Base-by-base conservation (phyloP, 1,284 basidiomycete species). In the Leccinum insigne region DNA sequence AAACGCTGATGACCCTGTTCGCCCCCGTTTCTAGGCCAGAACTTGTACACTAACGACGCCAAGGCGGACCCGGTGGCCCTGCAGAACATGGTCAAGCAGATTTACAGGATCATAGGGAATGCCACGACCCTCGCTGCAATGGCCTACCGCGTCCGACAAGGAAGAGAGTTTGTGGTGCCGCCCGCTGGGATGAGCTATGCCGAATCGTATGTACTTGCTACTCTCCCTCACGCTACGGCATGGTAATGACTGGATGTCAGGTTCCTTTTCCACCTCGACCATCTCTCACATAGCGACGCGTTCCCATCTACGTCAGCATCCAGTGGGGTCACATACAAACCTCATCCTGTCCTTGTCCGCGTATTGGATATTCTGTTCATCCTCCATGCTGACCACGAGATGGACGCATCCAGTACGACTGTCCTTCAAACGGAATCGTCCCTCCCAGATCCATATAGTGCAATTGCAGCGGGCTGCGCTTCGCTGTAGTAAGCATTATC, bases 111-210 rank as follows among this genome's bases (percentile, higher is more conserved):
- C 4, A 90, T 95, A 64, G 94, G 94, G 23, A 96, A 96, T 75
- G 90, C 92, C 11, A 93, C 92, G 2, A 94, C 93, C 0, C 81
- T 96, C 26, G 94, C 93, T 68, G 92, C 94, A 87, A 94, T 95
- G 92, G 92, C 93, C 0, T 95, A 95, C 74, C 92, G 94, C 58
- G 85, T 95, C 44, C 89, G 94, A 47, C 93, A 95, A 80, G 94
- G 94, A 47, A 85, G 94, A 66, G 87, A 91, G 63, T 96, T 96
- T 73, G 93, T 95, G n/a, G 85, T 84, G 0, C 93, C 94, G 7
- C 93, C 93, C 2, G 87, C 21, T 21, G 21, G 21, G 21, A 21
- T 21, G 21, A 21, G 21, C 21, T 21, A 21, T 21, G 21, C 21
- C 21, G 21, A 21, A 21, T 21, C 21, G 21, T 21, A 21, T 21